Evolutionary conservation across 2,329 filamentous ascomycete genomes (phyloP), one percentile per base, ranked within the genome.

Genomic region (Pleurostoma richardsiae): DNA sequence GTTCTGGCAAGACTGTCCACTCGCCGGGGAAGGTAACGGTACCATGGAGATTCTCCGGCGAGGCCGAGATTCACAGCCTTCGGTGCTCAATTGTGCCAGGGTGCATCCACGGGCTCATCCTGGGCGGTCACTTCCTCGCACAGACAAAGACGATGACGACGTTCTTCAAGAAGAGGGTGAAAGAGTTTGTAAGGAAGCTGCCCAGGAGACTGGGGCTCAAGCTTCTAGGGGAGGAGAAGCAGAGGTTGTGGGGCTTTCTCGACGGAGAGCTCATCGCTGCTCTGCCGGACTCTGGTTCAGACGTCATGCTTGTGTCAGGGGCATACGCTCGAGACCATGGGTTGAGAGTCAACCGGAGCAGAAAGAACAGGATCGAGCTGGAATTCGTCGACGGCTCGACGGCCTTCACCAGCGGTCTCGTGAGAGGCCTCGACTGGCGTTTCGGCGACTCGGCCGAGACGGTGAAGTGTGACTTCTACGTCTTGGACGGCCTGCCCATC

Each of bases 251-350:
- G 27, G 50, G 50, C 1, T 47, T 29, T 11, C 44, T 52, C 26
- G 31, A 50, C 31, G 46, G 42, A 4, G 11, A 44, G 6, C 4
- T 36, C 4, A 40, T 41, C 5, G 26, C 42, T 29, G 49, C 47
- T 11, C 38, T 51, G 11, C 47, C 49, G 10, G 49, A 51, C 39
- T 47, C 51, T 10, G 51, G 51, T 3, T 53, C 51, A 4, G 49
- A 53, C 30, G 29, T 47, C 41, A 48, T 50, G 48, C 30, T 45
- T 4, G n/a, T 52, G 5, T 52, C 50, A 6, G n/a, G 26, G 7
- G 39, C 41, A 4, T 52, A 52, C 36, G 48, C 50, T 5, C 29
- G 29, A n/a, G 19, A 26, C 6, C 11, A 30, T 6, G 50, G 48
- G 3, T 29, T 48, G 3, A 10, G 6, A 3, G 27, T 47, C 4